Percentiles rank a stretch among this genome's conserved stretches.
Conservation (phyloP, 164 flowering plant genomes). For the Nelumbo lutea region DNA sequence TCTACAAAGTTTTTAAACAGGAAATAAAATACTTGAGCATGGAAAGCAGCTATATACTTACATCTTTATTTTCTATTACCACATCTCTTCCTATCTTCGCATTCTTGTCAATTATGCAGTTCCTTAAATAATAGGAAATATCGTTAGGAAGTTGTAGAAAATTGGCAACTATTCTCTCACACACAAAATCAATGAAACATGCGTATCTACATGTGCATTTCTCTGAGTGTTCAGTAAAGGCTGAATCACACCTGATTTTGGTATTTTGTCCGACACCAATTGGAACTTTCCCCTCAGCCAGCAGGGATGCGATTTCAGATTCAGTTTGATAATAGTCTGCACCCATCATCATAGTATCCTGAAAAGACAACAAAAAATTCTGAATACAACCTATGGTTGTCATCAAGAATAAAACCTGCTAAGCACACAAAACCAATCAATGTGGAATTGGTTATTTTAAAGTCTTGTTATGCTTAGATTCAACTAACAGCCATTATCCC, state of each 20-base stretch:
- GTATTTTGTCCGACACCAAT: slow-evolving; percentile 74
- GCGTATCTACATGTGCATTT: too few relatives aligned
- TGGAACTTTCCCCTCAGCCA: slow-evolving; percentile 85
- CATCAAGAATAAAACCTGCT: too few relatives aligned
- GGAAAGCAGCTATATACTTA: slow-evolving; percentile 28
- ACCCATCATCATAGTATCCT: slow-evolving; percentile 94
- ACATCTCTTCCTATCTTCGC: slow-evolving; percentile 89
- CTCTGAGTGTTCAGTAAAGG: background rate
- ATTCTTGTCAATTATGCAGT: slow-evolving; percentile 95
- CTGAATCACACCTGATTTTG: slow-evolving; percentile 49
- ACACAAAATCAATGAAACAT: background rate
- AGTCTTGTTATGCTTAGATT: background rate
- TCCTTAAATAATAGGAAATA: slow-evolving; percentile 32
- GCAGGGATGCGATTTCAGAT: slow-evolving; percentile 66
- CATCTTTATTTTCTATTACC: slow-evolving; percentile 66
- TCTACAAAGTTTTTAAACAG: background rate
- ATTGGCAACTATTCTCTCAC: background rate
- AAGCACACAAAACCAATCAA: too few relatives aligned
- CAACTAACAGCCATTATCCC: background rate
- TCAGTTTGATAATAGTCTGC: slow-evolving; percentile 89
- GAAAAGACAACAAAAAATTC: slow-evolving; percentile 4
- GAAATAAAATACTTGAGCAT: too few relatives aligned
- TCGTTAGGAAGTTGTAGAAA: background rate
- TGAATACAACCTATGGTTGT: background rate
- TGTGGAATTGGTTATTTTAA: too few relatives aligned